Evolutionary conservation across 2,329 filamentous ascomycete genomes (phyloP).

Genomic region (Aureobasidium sp.): DNA sequence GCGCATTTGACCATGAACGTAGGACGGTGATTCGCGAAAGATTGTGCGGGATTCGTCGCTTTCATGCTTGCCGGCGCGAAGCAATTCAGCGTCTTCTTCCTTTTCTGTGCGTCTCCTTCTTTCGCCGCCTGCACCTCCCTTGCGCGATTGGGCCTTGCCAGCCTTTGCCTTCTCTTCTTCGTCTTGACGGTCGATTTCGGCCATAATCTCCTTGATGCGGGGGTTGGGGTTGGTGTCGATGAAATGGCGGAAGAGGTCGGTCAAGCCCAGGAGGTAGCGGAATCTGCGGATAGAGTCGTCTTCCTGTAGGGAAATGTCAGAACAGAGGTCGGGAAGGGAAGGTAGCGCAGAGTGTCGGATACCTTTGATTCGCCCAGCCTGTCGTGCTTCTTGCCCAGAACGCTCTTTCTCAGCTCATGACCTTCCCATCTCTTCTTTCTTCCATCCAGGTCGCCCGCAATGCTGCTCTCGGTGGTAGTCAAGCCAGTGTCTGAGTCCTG

Average conservation of each 20-base stretch:
- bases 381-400: slow-evolving; percentile 93
- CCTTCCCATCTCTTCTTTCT: slow-evolving; percentile 80
- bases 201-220: slow-evolving; percentile 86
- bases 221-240: slow-evolving; percentile 97
- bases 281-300: slow-evolving; percentile 93
- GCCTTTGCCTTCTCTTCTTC: slow-evolving; percentile 57
- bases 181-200: slow-evolving; percentile 90
- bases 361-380: slow-evolving; percentile 79
- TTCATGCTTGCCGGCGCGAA: slow-evolving; percentile 80
- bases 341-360: neutral
- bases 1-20: slow-evolving; percentile 79
- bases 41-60: slow-evolving; percentile 71
- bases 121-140: slow-evolving; percentile 73
- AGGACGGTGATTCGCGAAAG: slow-evolving; percentile 90
- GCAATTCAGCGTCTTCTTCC: slow-evolving; percentile 87
- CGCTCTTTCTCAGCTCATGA: slow-evolving; percentile 80
- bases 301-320: slow-evolving; percentile 47
- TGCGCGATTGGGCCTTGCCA: slow-evolving; percentile 67
- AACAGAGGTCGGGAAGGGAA: neutral
- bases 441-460: slow-evolving; percentile 66
- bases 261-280: slow-evolving; percentile 86
- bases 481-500: slow-evolving; percentile 55
- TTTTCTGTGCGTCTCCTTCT: slow-evolving; percentile 85
- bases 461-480: slow-evolving; percentile 70
- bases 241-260: slow-evolving; percentile 96